Percentiles rank a stretch among this genome's conserved stretches.
Conservation (phyloP, 2,329 filamentous ascomycete genomes). For the Neonectria faginata region DNA sequence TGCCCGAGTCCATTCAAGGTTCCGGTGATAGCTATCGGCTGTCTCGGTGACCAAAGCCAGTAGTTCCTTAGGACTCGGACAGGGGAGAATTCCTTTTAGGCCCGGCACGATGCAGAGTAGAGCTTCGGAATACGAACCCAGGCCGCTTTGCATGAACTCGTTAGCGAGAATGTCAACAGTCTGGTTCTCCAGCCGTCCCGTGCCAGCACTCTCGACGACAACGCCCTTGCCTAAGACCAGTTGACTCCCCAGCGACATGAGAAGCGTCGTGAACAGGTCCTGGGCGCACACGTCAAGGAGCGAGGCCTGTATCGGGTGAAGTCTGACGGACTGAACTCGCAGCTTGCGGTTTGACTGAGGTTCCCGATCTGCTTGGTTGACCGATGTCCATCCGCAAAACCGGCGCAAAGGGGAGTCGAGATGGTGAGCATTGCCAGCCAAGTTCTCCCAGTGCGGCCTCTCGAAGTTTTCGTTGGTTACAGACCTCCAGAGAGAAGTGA, state of each 20-base stretch:
- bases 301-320: constrained; percentile 9
- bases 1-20: neutral
- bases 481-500: neutral
- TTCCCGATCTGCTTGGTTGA: neutral
- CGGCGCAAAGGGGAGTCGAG: neutral
- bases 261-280: constrained; percentile 28
- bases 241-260: constrained; percentile 5
- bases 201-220: constrained; percentile 17
- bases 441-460: constrained; percentile 4
- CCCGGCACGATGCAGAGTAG: constrained; percentile 29
- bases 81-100: neutral
- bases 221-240: constrained; percentile 7
- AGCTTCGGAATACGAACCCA: constrained; percentile 26
- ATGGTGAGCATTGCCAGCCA: neutral
- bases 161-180: constrained; percentile 19
- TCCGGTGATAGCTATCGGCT: neutral
- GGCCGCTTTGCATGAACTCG: constrained; percentile 26
- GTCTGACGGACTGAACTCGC: neutral
- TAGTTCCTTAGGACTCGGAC: neutral
- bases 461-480: neutral
- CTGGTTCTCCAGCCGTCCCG: constrained; percentile 20
- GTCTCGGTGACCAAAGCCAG: neutral
- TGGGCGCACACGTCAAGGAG: constrained; percentile 31
- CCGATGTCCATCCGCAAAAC: constrained; percentile 1
- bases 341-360: neutral